These are phyloP conservation scores for Penicillium cosmopolitanum DNA, from an alignment of 495 filamentous ascomycete genomes.

Conservation along the genomic window DNA sequence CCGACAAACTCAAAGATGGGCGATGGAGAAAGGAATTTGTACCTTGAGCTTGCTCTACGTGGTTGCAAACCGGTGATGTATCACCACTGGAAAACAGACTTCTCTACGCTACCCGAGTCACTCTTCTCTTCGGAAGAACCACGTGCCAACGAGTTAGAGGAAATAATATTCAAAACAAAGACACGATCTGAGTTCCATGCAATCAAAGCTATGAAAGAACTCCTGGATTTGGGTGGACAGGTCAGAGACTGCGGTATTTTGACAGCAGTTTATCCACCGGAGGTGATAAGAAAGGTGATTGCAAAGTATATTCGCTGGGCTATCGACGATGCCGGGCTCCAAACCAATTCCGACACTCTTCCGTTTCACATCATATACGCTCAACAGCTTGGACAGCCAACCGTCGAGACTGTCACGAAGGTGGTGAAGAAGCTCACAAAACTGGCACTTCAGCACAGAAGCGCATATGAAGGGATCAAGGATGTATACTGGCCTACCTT, in stretches of 20 bases:
- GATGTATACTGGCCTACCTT: conserved; percentile 29
- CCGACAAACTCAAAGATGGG: conserved; percentile 42
- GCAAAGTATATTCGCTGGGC: conserved; percentile 49
- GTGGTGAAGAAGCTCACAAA: conserved; percentile 34
- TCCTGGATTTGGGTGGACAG: conserved; percentile 44
- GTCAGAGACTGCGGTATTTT: conserved; percentile 43
- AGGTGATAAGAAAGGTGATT: conserved; percentile 37
- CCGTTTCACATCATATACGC: conserved; percentile 41
- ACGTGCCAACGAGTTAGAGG: conserved; percentile 5
- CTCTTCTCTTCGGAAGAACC: conserved; percentile 49
- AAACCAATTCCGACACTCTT: conserved; percentile 20
- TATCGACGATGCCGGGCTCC: conserved; percentile 38
- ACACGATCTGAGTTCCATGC: conserved; percentile 42
- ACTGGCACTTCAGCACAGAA: conserved; percentile 33
- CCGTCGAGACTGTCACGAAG: conserved; percentile 33
- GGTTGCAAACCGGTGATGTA: conserved; percentile 64
- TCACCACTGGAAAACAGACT: conserved; percentile 60
- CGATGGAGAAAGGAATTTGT: conserved; percentile 57
- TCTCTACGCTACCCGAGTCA: conserved; percentile 58
- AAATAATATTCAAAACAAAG: conserved; percentile 52
- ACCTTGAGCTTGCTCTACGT: conserved; percentile 58
- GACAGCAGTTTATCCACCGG: conserved; percentile 26
- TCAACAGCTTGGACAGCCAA: conserved; percentile 32
- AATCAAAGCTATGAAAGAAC: conserved; percentile 38
- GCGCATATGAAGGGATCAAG: background rate